These are phyloP conservation scores for Metarhizium sp. DNA, from an alignment of 2,329 filamentous ascomycete species.

Conservation along the genomic window DNA sequence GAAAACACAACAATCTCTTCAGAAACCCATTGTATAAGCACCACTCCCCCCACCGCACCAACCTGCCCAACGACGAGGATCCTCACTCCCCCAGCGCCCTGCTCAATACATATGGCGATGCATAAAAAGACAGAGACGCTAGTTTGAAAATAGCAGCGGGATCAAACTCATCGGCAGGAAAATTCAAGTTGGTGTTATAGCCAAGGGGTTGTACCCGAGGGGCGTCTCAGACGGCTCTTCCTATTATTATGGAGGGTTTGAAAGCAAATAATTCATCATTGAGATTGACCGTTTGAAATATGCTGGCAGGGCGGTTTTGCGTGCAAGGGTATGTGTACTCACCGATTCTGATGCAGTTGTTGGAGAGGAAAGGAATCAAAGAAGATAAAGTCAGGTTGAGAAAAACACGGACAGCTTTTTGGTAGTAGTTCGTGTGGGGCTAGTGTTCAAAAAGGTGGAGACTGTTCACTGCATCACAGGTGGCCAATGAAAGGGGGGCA, in stretches of 20 bases:
- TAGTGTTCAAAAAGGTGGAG: neutral
- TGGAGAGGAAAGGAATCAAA: neutral
- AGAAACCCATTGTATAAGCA: slow-evolving; percentile 39
- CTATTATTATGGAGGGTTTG: slow-evolving; percentile 29
- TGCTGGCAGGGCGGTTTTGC: neutral
- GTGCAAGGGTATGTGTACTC: neutral
- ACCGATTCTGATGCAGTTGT: neutral
- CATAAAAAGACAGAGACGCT: slow-evolving; percentile 12
- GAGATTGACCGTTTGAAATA: slow-evolving; percentile 4
- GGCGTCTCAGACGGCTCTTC: slow-evolving; percentile 39
- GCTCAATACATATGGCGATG: slow-evolving; percentile 26
- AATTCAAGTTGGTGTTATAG: slow-evolving; percentile 4
- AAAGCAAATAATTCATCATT: slow-evolving; percentile 30
- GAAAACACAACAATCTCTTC: slow-evolving; percentile 20
- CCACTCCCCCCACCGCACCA: slow-evolving; percentile 28
- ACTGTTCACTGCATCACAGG: neutral
- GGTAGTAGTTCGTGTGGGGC: neutral
- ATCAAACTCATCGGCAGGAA: slow-evolving; percentile 7
- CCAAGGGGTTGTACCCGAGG: slow-evolving; percentile 15
- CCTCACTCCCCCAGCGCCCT: slow-evolving; percentile 7
- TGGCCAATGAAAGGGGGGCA: neutral
- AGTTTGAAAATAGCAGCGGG: slow-evolving; percentile 8
- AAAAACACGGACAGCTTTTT: neutral
- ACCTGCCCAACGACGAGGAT: slow-evolving; percentile 15
- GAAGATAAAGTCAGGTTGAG: neutral